A percentile compares a stretch with the other conserved stretches of the same genome.
These are phyloP conservation scores for Hypoxylon sp. DNA, from an alignment of 2,329 filamentous ascomycete genomes.

Conservation along the genomic window DNA sequence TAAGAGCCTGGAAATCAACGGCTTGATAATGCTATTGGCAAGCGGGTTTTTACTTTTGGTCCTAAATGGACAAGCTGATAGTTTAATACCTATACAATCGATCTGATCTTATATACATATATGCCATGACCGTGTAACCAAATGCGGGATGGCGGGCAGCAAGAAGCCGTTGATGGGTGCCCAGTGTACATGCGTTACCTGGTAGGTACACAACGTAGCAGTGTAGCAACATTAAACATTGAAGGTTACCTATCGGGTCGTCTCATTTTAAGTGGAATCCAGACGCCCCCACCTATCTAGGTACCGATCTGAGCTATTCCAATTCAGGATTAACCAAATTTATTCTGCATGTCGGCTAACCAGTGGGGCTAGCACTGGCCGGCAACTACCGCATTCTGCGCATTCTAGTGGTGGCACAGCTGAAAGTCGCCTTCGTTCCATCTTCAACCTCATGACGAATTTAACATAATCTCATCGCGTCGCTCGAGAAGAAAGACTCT, in stretches of 20 bases:
- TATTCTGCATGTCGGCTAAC: conserved; percentile 32
- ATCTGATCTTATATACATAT: no score
- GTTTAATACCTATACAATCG: no score
- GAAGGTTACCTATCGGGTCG: conserved; percentile 3
- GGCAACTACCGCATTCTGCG: conserved; percentile 25
- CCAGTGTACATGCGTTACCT: no score
- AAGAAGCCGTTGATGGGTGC: not conserved
- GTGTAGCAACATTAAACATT: no score
- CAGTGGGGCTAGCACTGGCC: conserved; percentile 19
- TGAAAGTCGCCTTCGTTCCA: conserved; percentile 35
- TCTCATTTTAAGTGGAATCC: conserved; percentile 1
- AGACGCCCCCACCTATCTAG: conserved; percentile 8
- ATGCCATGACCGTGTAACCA: not conserved
- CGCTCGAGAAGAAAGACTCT: not conserved
- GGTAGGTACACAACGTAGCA: no score
- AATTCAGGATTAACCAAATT: conserved; percentile 19
- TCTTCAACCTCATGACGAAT: conserved; percentile 28
- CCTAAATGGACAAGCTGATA: no score
- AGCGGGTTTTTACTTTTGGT: no score
- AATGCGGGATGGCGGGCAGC: not conserved
- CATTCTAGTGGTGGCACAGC: conserved; percentile 17
- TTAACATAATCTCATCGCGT: conserved; percentile 13
- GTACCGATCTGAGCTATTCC: conserved; percentile 23
- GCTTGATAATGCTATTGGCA: no score
- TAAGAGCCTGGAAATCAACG: no score